These are phyloP conservation scores for Aspergillus texensis DNA, from an alignment of 2,329 filamentous ascomycete genomes.

Conservation along the genomic window DNA sequence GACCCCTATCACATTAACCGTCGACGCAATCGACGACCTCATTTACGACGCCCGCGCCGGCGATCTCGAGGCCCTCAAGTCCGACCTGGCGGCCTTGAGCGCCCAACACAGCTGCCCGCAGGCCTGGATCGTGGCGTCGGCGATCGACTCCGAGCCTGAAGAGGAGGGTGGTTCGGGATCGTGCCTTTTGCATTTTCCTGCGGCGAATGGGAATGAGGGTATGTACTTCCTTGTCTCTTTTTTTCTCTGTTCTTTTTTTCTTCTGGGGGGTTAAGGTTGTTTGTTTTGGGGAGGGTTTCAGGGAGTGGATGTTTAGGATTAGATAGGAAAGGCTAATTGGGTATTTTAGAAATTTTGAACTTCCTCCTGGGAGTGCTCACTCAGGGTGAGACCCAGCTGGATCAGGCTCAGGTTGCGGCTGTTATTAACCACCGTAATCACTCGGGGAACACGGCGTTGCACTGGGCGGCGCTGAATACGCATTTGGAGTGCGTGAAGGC, in stretches of 20 bases:
- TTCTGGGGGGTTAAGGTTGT: no score
- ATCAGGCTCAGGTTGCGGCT: slow-evolving; percentile 22
- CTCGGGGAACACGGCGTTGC: slow-evolving; percentile 85
- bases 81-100: slow-evolving; percentile 62
- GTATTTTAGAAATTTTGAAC: slow-evolving; percentile 48
- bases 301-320: not conserved
- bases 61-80: slow-evolving; percentile 69
- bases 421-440: slow-evolving; percentile 64
- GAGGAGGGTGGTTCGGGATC: slow-evolving; percentile 62
- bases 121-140: slow-evolving; percentile 68
- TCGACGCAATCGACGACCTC: slow-evolving; percentile 87
- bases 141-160: slow-evolving; percentile 73
- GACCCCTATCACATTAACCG: slow-evolving; percentile 54
- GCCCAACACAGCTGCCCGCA: slow-evolving; percentile 62
- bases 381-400: not conserved
- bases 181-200: slow-evolving; percentile 78
- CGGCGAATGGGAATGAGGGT: slow-evolving; percentile 86
- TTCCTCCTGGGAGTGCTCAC: slow-evolving; percentile 49
- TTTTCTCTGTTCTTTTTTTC: no score
- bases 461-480: slow-evolving; percentile 91
- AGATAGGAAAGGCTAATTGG: not conserved
- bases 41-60: slow-evolving; percentile 83
- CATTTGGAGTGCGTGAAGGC: slow-evolving; percentile 79
- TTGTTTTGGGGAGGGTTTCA: no score
- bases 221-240: slow-evolving; percentile 31